phyloP scores from a whole-genome alignment of 768 basidiomycete genomes.

The Tricholoma saponaceum region DNA sequence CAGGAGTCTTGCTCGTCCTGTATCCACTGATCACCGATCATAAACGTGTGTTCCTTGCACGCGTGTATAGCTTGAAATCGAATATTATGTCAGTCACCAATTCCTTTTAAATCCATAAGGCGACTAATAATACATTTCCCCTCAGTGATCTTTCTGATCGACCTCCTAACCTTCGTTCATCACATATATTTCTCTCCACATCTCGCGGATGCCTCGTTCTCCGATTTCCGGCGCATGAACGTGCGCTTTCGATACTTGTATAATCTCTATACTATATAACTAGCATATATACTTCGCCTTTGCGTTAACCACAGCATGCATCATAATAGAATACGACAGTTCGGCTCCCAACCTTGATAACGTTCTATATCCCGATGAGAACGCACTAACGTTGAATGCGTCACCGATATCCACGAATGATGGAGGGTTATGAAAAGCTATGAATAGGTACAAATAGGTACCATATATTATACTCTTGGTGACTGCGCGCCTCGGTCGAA shows the following conservation, averaged over 20 bases:
- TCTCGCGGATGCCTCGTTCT: not conserved
- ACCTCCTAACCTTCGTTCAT: not conserved
- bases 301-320: not conserved
- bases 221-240: not conserved
- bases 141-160: conserved; percentile 15
- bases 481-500: too few species aligned
- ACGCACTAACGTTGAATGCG: too few species aligned
- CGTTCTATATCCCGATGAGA: too few species aligned
- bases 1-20: conserved; percentile 4
- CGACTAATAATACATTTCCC: conserved; percentile 10
- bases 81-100: conserved; percentile 73
- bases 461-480: too few species aligned
- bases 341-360: too few species aligned
- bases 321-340: too few species aligned
- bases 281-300: not conserved
- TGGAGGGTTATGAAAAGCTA: too few species aligned
- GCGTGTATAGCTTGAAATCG: conserved; percentile 77
- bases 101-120: conserved; percentile 7
- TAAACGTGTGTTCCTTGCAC: conserved; percentile 5
- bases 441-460: too few species aligned
- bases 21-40: conserved; percentile 7
- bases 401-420: too few species aligned
- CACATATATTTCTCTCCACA: not conserved
- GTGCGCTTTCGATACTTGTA: not conserved
- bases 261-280: too few species aligned